Percentiles rank a stretch among this genome's conserved stretches.
These are phyloP conservation scores for Aspergillus sp. DNA, from an alignment of 2,329 filamentous ascomycete species.

Conservation along the genomic window DNA sequence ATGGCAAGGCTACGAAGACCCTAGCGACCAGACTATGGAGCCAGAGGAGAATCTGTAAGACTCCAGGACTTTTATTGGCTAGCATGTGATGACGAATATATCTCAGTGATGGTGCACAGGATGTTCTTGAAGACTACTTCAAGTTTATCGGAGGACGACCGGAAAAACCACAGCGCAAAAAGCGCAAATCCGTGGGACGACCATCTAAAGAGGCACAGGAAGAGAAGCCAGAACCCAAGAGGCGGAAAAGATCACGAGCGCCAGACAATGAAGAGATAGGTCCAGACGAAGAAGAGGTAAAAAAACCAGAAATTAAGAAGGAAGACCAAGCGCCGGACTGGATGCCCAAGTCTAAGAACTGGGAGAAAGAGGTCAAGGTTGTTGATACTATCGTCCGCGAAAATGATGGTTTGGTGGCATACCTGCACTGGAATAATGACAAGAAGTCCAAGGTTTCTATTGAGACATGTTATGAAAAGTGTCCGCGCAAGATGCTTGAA, in stretches of 20 bases:
- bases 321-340: constrained; percentile 27
- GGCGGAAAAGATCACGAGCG: constrained; percentile 27
- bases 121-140: constrained; percentile 44
- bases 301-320: constrained; percentile 10
- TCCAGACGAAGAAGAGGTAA: constrained; percentile 17
- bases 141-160: constrained; percentile 44
- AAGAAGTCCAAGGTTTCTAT: constrained; percentile 45
- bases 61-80: background rate
- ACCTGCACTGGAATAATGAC: constrained; percentile 46
- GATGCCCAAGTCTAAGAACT: constrained; percentile 42
- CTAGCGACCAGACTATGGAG: constrained; percentile 46
- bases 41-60: constrained; percentile 47
- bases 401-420: constrained; percentile 37
- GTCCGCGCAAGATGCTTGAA: constrained; percentile 47
- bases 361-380: constrained; percentile 43
- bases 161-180: constrained; percentile 27
- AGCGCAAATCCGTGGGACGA: constrained; percentile 36
- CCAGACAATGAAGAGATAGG: constrained; percentile 20
- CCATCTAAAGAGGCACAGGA: constrained; percentile 25
- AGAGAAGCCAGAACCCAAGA: constrained; percentile 26
- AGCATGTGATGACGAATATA: background rate
- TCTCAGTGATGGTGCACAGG: constrained; percentile 39
- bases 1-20: constrained; percentile 48
- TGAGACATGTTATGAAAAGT: constrained; percentile 43
- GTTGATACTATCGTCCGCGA: constrained; percentile 48